phyloP scores from a whole-genome alignment of 768 basidiomycete genomes.

The Pleurotus citrinopileatus region DNA sequence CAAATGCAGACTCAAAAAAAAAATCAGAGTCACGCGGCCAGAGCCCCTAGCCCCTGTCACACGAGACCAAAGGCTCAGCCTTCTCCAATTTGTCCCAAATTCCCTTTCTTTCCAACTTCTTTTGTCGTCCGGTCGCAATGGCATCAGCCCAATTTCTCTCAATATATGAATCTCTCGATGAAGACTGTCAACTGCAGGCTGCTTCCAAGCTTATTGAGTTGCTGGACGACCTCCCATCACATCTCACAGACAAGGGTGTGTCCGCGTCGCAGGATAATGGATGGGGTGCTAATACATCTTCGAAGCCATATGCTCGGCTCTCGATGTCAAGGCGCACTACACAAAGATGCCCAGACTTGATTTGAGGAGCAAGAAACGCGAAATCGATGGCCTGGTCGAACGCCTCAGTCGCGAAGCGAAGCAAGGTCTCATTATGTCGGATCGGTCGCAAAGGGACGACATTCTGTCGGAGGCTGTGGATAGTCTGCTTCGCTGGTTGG shows the following conservation, averaged over 20 bases:
- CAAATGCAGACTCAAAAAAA: too few relatives aligned
- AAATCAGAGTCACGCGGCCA: too few relatives aligned
- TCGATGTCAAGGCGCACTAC: slow-evolving; percentile 35
- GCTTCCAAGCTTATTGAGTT: neutral
- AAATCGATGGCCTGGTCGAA: slow-evolving; percentile 49
- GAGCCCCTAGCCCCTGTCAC: too few relatives aligned
- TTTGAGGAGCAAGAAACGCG: slow-evolving; percentile 49
- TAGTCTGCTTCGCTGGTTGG: slow-evolving; percentile 56
- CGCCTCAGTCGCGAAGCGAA: slow-evolving; percentile 55
- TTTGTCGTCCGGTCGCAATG: too few relatives aligned
- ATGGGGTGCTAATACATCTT: neutral
- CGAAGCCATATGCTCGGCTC: slow-evolving; percentile 34
- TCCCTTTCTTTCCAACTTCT: too few relatives aligned
- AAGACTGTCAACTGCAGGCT: neutral
- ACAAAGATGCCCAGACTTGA: slow-evolving; percentile 46
- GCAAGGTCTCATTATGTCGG: slow-evolving; percentile 42
- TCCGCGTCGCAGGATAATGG: neutral
- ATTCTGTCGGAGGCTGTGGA: slow-evolving; percentile 54
- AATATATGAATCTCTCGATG: neutral
- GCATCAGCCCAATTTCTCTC: too few relatives aligned
- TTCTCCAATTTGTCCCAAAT: too few relatives aligned
- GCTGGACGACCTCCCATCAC: neutral
- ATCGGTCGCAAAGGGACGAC: slow-evolving; percentile 51
- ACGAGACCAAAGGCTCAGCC: too few relatives aligned
- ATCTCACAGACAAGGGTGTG: neutral